Evolutionary conservation across 495 filamentous ascomycete genomes (phyloP).

Genomic region (Trichoderma erinaceum): DNA sequence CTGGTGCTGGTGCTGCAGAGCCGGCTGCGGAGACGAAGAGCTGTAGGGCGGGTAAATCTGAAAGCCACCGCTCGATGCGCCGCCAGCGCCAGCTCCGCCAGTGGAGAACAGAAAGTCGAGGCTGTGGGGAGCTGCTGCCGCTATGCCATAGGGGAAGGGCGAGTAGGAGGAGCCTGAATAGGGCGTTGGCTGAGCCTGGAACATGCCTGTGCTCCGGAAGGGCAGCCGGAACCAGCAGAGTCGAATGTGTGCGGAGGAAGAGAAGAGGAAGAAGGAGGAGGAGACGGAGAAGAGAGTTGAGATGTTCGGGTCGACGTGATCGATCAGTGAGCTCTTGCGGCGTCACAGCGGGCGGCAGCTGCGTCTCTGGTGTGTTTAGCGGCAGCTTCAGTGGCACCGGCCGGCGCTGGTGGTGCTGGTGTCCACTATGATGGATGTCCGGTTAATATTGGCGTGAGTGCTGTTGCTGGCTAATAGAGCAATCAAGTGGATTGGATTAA

Average conservation of each 20-base stretch:
- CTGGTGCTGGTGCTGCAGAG: not conserved
- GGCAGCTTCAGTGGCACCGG: not conserved
- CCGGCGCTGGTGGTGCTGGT: not conserved
- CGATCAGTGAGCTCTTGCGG: not conserved
- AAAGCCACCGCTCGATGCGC: not conserved
- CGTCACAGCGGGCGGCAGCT: not conserved
- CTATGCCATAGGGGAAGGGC: constrained; percentile 15
- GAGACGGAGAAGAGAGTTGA: not conserved
- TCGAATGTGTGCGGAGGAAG: not conserved
- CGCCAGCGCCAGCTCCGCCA: constrained; percentile 19
- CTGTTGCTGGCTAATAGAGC: not conserved
- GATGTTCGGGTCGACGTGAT: not conserved
- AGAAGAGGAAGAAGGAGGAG: not conserved
- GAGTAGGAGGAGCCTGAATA: constrained; percentile 27
- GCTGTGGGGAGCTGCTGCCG: constrained; percentile 15
- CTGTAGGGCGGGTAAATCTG: not conserved
- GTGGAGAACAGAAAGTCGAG: constrained; percentile 15
- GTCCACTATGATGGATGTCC: too few relatives aligned
- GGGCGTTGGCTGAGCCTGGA: constrained; percentile 47
- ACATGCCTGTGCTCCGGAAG: constrained; percentile 37
- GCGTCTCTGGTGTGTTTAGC: not conserved
- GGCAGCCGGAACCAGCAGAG: not conserved
- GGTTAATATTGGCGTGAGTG: not conserved
- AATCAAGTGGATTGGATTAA: not conserved
- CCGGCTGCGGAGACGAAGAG: not conserved